Conservation (phyloP, 352 stramenopile genomes). For the Globisporangium paddicum region DNA sequence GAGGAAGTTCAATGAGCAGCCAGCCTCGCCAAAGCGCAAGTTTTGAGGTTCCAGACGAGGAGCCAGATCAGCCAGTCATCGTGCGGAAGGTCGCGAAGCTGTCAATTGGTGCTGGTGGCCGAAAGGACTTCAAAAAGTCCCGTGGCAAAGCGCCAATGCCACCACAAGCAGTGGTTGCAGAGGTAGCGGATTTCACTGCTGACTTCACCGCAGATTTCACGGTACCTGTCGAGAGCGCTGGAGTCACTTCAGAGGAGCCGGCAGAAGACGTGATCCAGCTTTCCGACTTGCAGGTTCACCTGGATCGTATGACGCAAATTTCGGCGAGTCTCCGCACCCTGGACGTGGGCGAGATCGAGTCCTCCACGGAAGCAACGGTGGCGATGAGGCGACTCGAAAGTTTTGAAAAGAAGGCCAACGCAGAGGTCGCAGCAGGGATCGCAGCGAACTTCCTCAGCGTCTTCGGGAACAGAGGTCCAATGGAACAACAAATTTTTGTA, state of each 20-base stretch:
- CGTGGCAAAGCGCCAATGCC: conserved; percentile 4
- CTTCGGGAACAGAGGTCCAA: conserved; percentile 17
- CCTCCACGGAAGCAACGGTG: conserved; percentile 32
- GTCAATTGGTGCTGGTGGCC: conserved; percentile 32
- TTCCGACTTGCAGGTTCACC: conserved; percentile 59
- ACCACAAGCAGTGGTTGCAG: conserved; percentile 19
- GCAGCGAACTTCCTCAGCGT: conserved; percentile 49
- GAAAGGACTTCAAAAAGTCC: conserved; percentile 16
- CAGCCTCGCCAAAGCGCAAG: conserved; percentile 11
- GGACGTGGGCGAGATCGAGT: conserved; percentile 39
- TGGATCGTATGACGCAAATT: conserved; percentile 75
- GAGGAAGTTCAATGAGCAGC: conserved; percentile 17
- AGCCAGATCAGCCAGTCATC: conserved; percentile 31
- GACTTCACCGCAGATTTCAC: conserved; percentile 20
- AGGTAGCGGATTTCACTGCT: conserved; percentile 17
- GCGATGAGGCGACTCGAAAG: conserved; percentile 47
- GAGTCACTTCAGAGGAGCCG: neutral
- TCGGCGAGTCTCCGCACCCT: conserved; percentile 46
- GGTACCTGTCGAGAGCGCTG: conserved; percentile 2
- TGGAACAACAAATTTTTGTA: conserved; percentile 11
- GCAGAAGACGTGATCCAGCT: conserved; percentile 37
- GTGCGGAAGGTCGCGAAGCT: conserved; percentile 43
- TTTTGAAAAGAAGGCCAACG: conserved; percentile 53
- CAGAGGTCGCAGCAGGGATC: conserved; percentile 44
- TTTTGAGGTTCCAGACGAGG: conserved; percentile 12